phyloP scores from a whole-genome alignment of 2,329 filamentous ascomycete species.

The Arthrocladium fulminans region DNA sequence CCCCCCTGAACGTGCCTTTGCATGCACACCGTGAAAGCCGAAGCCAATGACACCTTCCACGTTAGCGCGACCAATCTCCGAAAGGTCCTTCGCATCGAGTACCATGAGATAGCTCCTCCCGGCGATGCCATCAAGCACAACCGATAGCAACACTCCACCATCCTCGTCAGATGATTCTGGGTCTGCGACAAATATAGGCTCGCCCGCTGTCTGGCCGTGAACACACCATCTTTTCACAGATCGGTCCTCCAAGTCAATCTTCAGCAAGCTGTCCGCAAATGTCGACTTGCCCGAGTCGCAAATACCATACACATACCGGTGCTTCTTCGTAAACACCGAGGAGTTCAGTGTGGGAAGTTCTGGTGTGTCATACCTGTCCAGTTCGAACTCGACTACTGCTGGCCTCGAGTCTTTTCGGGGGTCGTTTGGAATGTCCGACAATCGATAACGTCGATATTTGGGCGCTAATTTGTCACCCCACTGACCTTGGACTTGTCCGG shows the following conservation, averaged over 20 bases:
- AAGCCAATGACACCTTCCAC: conserved; percentile 42
- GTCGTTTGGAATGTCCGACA: conserved; percentile 27
- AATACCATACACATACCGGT: conserved; percentile 45
- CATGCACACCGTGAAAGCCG: conserved; percentile 42
- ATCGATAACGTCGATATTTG: conserved; percentile 30
- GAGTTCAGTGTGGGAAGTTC: conserved; percentile 48
- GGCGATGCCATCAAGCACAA: conserved; percentile 43
- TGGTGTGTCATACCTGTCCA: conserved; percentile 21
- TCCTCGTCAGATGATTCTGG: conserved; percentile 39
- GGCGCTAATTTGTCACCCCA: conserved; percentile 36
- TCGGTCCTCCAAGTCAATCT: conserved; percentile 42
- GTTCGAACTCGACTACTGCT: conserved; percentile 23
- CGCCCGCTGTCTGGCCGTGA: conserved; percentile 44
- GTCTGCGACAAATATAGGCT: conserved; percentile 45
- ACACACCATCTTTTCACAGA: conserved; percentile 35
- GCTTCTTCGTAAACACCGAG: conserved; percentile 32
- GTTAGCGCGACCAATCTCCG: conserved; percentile 43
- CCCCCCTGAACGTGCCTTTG: background rate
- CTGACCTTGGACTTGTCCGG: conserved; percentile 27
- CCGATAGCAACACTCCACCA: conserved; percentile 44
- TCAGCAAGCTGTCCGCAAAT: conserved; percentile 45
- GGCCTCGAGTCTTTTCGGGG: conserved; percentile 9
- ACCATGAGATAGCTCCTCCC: conserved; percentile 47
- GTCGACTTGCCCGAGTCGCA: conserved; percentile 38
- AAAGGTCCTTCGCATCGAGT: conserved; percentile 42